Percentiles rank a stretch among this genome's conserved stretches.
These are phyloP conservation scores for Piloderma croceum DNA, from an alignment of 768 basidiomycete species.

Conservation along the genomic window DNA sequence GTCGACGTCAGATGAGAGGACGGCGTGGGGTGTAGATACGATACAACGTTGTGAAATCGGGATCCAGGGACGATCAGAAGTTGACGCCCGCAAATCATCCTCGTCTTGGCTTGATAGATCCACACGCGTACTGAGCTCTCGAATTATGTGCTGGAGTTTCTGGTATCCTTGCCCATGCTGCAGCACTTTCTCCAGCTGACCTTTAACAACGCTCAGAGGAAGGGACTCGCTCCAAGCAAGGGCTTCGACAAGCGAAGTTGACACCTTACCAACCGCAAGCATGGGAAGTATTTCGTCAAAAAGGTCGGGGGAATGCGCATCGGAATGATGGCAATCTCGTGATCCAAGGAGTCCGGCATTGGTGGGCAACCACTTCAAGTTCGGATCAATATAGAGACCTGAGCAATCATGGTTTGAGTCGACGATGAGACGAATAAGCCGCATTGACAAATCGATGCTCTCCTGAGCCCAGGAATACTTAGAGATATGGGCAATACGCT, in stretches of 20 bases:
- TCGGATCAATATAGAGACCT: conserved; percentile 9
- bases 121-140: conserved; percentile 10
- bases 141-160: conserved; percentile 13
- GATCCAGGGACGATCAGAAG: conserved; percentile 10
- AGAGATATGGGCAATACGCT: conserved; percentile 32
- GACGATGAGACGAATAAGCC: conserved; percentile 21
- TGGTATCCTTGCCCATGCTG: conserved; percentile 2
- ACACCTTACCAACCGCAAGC: conserved; percentile 21
- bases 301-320: conserved; percentile 21
- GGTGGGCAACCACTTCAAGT: conserved; percentile 36
- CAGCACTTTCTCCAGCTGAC: conserved; percentile 29
- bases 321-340: conserved; percentile 24
- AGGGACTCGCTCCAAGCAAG: conserved; percentile 39
- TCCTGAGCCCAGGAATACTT: conserved; percentile 6
- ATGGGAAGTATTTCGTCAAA: conserved; percentile 37
- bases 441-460: conserved; percentile 11
- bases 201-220: conserved; percentile 21
- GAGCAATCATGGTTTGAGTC: conserved; percentile 13
- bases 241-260: conserved; percentile 23
- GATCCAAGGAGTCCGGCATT: conserved; percentile 26
- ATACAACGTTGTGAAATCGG: conserved; percentile 13
- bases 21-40: no score
- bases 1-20: conserved; percentile 22
- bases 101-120: no score
- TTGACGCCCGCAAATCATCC: conserved; percentile 4